Percentiles rank a stretch among this genome's conserved stretches.
Evolutionary conservation across 768 basidiomycete genomes (phyloP).

Genomic region (Russula brevipes): DNA sequence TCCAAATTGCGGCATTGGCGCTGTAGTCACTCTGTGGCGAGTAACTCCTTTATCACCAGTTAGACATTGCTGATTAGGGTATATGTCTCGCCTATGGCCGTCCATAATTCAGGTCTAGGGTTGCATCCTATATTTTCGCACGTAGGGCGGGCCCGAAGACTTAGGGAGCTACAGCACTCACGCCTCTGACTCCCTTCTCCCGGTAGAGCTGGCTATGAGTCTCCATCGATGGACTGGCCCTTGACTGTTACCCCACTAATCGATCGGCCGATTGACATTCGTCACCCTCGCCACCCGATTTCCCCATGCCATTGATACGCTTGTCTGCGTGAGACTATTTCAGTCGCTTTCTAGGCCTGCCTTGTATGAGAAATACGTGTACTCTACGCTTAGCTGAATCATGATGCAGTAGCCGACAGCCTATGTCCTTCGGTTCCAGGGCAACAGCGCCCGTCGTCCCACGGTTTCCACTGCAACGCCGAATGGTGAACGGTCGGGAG

Average conservation of each 20-base stretch:
- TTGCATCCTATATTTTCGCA: background rate
- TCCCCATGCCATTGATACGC: background rate
- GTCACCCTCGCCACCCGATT: background rate
- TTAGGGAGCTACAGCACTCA: background rate
- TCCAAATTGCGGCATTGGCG: too few species aligned
- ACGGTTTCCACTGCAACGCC: conserved; percentile 13
- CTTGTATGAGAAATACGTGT: background rate
- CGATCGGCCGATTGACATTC: too few species aligned
- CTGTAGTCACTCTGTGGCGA: background rate
- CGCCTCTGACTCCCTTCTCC: background rate
- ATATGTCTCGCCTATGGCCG: background rate
- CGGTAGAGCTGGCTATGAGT: too few species aligned
- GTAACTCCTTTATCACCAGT: background rate
- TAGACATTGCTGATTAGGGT: background rate
- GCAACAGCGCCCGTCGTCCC: background rate
- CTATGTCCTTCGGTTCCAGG: background rate
- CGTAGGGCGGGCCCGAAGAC: background rate
- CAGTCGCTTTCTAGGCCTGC: background rate
- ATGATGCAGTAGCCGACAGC: background rate
- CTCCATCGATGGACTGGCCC: too few species aligned
- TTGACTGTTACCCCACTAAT: too few species aligned
- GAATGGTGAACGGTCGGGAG: background rate
- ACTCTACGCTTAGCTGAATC: background rate
- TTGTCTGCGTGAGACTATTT: background rate
- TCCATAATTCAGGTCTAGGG: background rate